These are phyloP conservation scores for Fragilariopsis cylindrus DNA, from an alignment of 108 stramenopile species.

Conservation along the genomic window DNA sequence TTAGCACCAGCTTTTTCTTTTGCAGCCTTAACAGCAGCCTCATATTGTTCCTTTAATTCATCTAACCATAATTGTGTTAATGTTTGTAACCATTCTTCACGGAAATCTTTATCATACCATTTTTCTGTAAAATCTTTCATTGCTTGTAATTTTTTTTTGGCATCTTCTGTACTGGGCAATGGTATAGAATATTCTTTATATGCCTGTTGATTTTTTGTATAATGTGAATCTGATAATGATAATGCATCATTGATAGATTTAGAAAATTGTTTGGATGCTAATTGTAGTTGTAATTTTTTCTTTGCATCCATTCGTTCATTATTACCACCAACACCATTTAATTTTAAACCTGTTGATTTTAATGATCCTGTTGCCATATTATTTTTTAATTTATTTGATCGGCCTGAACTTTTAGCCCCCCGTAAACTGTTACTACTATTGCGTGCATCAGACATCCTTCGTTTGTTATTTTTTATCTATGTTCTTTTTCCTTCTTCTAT, in stretches of 20 bases:
- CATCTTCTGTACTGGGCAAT: conserved; percentile 4
- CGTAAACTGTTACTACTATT: neutral
- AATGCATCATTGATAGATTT: neutral
- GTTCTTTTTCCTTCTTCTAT: no score
- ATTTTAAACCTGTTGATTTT: neutral
- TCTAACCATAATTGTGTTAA: conserved; percentile 7
- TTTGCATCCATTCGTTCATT: conserved; percentile 13
- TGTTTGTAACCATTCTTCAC: conserved; percentile 12
- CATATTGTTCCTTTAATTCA: neutral
- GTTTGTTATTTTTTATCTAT: no score
- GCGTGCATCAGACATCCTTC: conserved; percentile 2
- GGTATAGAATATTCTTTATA: neutral
- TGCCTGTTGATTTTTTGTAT: neutral
- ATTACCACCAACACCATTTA: neutral
- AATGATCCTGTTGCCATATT: neutral
- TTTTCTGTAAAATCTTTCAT: conserved; percentile 13
- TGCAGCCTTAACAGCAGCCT: conserved; percentile 7
- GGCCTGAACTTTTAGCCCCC: conserved; percentile 7
- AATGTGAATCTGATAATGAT: neutral
- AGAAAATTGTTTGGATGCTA: conserved; percentile 1
- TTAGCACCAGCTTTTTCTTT: neutral
- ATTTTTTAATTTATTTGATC: neutral
- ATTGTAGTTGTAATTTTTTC: neutral
- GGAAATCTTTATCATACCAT: conserved; percentile 11
- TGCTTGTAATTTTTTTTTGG: conserved; percentile 8